Conservation (phyloP, 495 filamentous ascomycete species). For the Penicillium cinerascens region DNA sequence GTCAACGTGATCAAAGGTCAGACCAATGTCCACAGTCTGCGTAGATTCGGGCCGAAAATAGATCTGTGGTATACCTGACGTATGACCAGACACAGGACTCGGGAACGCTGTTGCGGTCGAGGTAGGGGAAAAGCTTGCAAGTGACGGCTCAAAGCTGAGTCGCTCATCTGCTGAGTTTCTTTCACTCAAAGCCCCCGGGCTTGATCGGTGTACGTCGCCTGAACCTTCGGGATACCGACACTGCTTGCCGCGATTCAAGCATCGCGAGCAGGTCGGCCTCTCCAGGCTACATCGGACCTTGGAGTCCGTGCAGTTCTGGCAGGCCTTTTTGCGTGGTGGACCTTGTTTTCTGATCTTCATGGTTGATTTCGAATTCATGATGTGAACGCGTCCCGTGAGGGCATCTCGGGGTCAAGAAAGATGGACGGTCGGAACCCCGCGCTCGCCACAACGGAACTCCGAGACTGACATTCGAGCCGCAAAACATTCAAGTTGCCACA, state of each 20-base stretch:
- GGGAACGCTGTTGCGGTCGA: too few relatives aligned
- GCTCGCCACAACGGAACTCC: too few relatives aligned
- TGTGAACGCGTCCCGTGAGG: too few relatives aligned
- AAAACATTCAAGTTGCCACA: too few relatives aligned
- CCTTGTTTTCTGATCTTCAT: background rate
- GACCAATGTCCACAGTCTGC: too few relatives aligned
- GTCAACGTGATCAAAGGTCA: constrained; percentile 13
- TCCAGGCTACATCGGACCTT: constrained; percentile 38
- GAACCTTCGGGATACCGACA: constrained; percentile 29
- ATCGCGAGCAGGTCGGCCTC: constrained; percentile 37
- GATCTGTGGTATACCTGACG: background rate
- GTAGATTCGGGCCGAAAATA: background rate
- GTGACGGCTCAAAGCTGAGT: background rate
- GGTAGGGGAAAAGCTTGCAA: too few relatives aligned
- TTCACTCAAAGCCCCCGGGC: background rate
- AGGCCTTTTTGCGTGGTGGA: constrained; percentile 30
- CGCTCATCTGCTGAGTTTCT: background rate
- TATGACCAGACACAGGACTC: background rate
- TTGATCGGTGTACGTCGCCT: background rate
- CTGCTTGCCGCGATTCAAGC: constrained; percentile 18
- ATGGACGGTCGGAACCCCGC: too few relatives aligned
- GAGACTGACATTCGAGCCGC: too few relatives aligned
- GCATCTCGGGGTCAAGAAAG: too few relatives aligned
- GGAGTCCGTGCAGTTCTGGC: constrained; percentile 32
- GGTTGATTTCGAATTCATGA: too few relatives aligned